Evolutionary conservation across 2,329 filamentous ascomycete species (phyloP).

Genomic region (Cryphonectria carpinicola): DNA sequence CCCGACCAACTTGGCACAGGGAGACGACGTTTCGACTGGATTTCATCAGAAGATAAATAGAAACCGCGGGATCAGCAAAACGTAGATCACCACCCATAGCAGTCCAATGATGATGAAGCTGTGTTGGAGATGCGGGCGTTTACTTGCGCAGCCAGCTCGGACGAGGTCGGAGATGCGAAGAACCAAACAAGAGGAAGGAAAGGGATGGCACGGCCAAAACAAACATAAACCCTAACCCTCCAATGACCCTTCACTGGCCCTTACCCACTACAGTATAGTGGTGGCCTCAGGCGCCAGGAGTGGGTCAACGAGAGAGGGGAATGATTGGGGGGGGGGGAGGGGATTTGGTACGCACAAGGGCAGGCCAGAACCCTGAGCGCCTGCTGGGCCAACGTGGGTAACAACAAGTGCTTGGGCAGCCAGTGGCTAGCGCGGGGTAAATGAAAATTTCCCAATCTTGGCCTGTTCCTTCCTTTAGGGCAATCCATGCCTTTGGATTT

Average conservation of each 20-base stretch:
- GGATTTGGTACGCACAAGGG: background rate
- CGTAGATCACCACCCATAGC: background rate
- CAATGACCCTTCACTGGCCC: background rate
- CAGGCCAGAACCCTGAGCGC: conserved; percentile 3
- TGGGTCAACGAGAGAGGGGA: background rate
- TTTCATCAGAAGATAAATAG: background rate
- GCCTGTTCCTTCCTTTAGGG: conserved; percentile 8
- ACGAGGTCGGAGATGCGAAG: background rate
- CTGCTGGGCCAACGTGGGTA: background rate
- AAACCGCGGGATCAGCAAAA: background rate
- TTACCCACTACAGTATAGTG: background rate
- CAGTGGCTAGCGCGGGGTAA: conserved; percentile 27
- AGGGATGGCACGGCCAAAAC: background rate
- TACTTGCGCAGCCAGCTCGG: background rate
- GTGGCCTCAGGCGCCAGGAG: conserved; percentile 21
- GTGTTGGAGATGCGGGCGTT: background rate
- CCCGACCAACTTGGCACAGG: background rate
- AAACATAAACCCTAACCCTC: background rate
- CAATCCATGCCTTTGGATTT: background rate
- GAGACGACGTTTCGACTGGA: conserved; percentile 23
- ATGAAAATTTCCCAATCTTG: conserved; percentile 28
- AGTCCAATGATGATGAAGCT: background rate
- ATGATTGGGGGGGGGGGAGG: background rate
- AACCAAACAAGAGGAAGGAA: background rate
- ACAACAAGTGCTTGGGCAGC: background rate